A percentile compares a stretch with the other conserved stretches of the same genome.
Evolutionary conservation across 805 yeast genomes (phyloP).

Genomic region (Kurtzmaniella cleridarum): DNA sequence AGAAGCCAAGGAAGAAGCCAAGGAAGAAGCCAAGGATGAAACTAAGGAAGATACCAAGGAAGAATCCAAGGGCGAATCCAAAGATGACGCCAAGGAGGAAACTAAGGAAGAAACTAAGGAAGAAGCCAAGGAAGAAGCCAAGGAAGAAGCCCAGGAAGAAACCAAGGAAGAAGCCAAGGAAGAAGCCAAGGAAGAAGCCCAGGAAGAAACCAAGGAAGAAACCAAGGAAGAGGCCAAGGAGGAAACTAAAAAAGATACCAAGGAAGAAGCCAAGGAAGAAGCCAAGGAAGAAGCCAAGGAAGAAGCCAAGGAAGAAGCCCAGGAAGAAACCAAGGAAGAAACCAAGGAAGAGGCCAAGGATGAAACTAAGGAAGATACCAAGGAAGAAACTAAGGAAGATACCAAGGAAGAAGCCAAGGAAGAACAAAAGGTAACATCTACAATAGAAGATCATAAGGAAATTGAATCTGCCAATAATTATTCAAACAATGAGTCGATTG

Average conservation of each 20-base stretch:
- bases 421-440: neutral
- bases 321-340: conserved; percentile 3
- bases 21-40: neutral
- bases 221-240: neutral
- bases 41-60: neutral
- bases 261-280: conserved; percentile 1
- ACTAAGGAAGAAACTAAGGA: conserved; percentile 1
- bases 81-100: conserved; percentile 1
- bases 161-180: neutral
- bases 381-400: conserved; percentile 2
- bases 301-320: neutral
- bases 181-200: neutral
- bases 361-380: neutral
- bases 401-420: neutral
- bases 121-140: neutral
- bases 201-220: conserved; percentile 1
- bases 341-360: neutral
- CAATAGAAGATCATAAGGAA: no score
- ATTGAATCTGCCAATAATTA: neutral
- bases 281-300: neutral
- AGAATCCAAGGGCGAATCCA: conserved; percentile 1
- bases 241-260: neutral
- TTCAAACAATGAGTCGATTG: neutral
- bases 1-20: neutral
- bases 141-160: conserved; percentile 1